These are phyloP conservation scores for Yamadazyma sp. DNA, from an alignment of 805 yeast genomes.

Conservation along the genomic window DNA sequence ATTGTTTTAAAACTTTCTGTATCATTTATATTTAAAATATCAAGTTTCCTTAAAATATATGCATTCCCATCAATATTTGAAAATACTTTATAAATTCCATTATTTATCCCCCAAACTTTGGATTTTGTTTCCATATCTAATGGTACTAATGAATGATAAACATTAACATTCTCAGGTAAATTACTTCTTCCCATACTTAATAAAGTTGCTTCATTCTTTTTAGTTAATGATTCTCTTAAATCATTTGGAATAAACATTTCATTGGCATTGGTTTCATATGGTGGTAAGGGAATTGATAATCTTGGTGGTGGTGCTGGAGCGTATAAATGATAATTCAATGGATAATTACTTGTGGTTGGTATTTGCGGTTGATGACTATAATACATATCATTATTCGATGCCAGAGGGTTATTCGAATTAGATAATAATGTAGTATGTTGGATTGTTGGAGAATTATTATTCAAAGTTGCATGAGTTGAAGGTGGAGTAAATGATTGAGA, in stretches of 20 bases:
- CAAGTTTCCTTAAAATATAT: slow-evolving; percentile 74
- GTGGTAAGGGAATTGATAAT: slow-evolving; percentile 53
- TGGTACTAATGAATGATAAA: slow-evolving; percentile 81
- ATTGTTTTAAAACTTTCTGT: slow-evolving; percentile 61
- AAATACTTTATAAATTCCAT: slow-evolving; percentile 73
- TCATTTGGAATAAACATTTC: slow-evolving; percentile 71
- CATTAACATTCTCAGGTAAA: slow-evolving; percentile 58
- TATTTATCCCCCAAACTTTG: slow-evolving; percentile 49
- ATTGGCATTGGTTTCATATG: slow-evolving; percentile 69
- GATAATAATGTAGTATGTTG: neutral
- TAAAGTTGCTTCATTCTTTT: slow-evolving; percentile 76
- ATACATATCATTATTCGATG: slow-evolving; percentile 18
- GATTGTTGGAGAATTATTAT: slow-evolving; percentile 3
- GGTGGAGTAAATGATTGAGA: slow-evolving; percentile 8
- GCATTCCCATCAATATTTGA: slow-evolving; percentile 76
- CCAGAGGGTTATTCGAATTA: no score
- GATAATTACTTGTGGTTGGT: slow-evolving; percentile 29
- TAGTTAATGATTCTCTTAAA: slow-evolving; percentile 66
- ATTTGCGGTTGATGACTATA: slow-evolving; percentile 8
- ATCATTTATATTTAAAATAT: slow-evolving; percentile 25
- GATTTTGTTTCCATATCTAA: slow-evolving; percentile 50
- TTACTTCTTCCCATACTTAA: slow-evolving; percentile 52
- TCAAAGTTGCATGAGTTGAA: neutral
- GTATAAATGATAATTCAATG: slow-evolving; percentile 79
- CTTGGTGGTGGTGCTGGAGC: slow-evolving; percentile 88